A percentile compares a stretch with the other conserved stretches of the same genome.
Conservation (phyloP, 164 flowering plant species). For the Magnolia officinalis region DNA sequence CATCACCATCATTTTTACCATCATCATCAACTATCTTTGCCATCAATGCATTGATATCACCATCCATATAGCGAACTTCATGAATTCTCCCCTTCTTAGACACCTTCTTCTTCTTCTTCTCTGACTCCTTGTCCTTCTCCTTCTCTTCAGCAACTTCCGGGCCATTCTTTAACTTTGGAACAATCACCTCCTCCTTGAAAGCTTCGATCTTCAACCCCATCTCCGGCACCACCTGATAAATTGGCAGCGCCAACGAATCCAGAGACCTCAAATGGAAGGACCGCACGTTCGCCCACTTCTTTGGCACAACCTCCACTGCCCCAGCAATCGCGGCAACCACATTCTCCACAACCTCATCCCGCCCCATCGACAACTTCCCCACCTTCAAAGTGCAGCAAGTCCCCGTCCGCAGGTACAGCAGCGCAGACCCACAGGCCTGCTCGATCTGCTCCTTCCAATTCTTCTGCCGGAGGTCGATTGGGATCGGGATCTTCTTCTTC, state of each 20-base stretch:
- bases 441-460: conserved; percentile 80
- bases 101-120: conserved; percentile 24
- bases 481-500: conserved; percentile 84
- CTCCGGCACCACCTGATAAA: conserved; percentile 72
- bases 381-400: conserved; percentile 68
- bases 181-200: conserved; percentile 6
- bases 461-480: conserved; percentile 54
- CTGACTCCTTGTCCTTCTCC: conserved; percentile 8
- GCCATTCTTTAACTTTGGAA: neutral
- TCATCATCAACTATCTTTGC: conserved; percentile 11
- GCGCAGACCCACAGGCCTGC: conserved; percentile 38
- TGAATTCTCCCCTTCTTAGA: conserved; percentile 54
- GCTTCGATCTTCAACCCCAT: conserved; percentile 60
- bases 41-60: conserved; percentile 13
- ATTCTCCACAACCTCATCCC: conserved; percentile 59
- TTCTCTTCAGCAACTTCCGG: neutral
- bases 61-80: conserved; percentile 57
- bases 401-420: conserved; percentile 68
- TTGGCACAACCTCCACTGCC: conserved; percentile 54
- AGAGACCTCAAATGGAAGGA: conserved; percentile 64
- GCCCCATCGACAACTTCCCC: conserved; percentile 44
- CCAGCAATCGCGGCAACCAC: conserved; percentile 58
- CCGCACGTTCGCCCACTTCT: conserved; percentile 62
- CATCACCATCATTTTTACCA: conserved; percentile 9
- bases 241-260: conserved; percentile 72